Evolutionary conservation across 345 rosid genomes (phyloP).

Genomic region (Pugionium dolabratum): DNA sequence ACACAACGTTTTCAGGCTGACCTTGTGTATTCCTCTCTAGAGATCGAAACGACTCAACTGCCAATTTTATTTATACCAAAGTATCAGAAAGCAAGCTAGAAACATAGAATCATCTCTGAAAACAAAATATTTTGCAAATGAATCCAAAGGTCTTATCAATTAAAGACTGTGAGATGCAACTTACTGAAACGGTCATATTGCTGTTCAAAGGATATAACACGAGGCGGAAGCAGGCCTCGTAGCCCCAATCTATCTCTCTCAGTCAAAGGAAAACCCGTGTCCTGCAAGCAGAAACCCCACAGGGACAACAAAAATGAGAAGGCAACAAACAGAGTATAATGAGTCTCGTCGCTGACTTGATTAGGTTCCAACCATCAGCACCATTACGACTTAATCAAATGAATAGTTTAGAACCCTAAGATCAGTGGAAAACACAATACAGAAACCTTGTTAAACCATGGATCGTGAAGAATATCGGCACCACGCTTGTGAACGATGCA

Average conservation of each 20-base stretch:
- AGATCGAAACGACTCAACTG: slow-evolving; percentile 90
- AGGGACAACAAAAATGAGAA: neutral
- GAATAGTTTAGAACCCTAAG: slow-evolving; percentile 22
- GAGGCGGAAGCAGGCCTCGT: slow-evolving; percentile 96
- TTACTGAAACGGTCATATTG: slow-evolving; percentile 95
- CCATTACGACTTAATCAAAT: slow-evolving; percentile 4
- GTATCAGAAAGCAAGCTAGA: slow-evolving; percentile 18
- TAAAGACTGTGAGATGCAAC: slow-evolving; percentile 28
- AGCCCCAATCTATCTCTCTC: slow-evolving; percentile 97
- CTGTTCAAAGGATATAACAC: slow-evolving; percentile 84
- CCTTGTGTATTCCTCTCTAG: slow-evolving; percentile 79
- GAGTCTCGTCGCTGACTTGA: neutral
- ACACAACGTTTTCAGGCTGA: slow-evolving; percentile 60
- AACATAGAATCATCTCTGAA: neutral
- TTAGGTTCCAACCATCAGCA: slow-evolving; percentile 9
- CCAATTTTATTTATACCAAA: slow-evolving; percentile 27
- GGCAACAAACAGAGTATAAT: neutral
- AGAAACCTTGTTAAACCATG: slow-evolving; percentile 94
- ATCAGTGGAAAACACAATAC: neutral
- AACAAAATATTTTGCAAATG: neutral
- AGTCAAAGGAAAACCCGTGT: slow-evolving; percentile 89
- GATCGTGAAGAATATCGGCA: slow-evolving; percentile 97
- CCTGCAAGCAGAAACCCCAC: slow-evolving; percentile 49
- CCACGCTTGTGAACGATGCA: slow-evolving; percentile 97
- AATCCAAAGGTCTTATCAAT: neutral